Conservation (phyloP, 2,329 filamentous ascomycete species). For the Fusarium longipes region DNA sequence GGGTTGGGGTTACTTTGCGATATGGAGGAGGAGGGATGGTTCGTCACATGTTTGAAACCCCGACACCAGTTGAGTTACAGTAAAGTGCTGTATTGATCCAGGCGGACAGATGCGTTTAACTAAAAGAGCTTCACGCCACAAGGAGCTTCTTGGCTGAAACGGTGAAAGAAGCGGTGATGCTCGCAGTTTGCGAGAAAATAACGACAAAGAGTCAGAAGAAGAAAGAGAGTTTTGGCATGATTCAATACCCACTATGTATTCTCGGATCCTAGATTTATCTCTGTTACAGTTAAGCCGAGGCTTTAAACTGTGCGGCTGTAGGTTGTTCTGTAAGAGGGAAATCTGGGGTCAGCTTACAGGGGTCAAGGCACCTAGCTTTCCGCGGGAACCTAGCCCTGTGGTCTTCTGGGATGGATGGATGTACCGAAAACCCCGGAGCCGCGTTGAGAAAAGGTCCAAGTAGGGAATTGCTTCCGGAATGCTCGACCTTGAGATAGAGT, state of each 20-base stretch:
- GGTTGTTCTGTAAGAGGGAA: conserved; percentile 7
- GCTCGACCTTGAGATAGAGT: neutral
- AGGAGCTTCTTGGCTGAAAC: conserved; percentile 11
- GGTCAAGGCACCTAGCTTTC: neutral
- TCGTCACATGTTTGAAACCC: conserved; percentile 20
- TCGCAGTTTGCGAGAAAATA: no score
- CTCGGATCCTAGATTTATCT: conserved; percentile 6
- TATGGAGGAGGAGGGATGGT: neutral
- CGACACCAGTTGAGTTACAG: neutral
- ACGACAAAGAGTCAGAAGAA: no score
- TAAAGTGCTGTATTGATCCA: neutral
- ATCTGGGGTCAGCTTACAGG: conserved; percentile 34
- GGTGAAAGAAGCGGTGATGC: conserved; percentile 14
- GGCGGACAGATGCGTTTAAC: neutral
- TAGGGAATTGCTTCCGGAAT: neutral
- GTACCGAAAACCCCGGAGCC: conserved; percentile 22
- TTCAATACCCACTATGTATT: neutral
- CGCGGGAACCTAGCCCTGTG: neutral
- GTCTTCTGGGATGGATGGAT: conserved; percentile 1
- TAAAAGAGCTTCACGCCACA: conserved; percentile 27
- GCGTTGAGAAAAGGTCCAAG: conserved; percentile 3
- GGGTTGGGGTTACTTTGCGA: neutral
- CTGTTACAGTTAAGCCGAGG: conserved; percentile 29
- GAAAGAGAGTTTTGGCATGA: neutral
- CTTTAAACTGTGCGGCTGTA: neutral